Percentiles rank a stretch among this genome's conserved stretches.
phyloP scores from a whole-genome alignment of 139 green algal species.

The Chlamydomonas incerta region DNA sequence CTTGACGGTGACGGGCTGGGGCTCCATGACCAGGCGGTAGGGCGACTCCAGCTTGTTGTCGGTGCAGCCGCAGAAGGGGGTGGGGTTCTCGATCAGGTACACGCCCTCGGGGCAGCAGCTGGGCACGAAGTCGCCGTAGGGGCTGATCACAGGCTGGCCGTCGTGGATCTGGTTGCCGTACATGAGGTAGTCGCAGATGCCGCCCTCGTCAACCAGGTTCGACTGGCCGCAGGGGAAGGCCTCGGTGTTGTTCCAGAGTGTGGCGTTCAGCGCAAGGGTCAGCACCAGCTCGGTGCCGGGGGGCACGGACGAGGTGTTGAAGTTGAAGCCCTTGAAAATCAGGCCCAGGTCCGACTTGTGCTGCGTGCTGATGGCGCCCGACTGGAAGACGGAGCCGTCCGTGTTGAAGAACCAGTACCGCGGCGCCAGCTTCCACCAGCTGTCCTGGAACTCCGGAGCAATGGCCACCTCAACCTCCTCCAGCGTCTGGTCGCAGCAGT shows the following conservation, averaged over 20 bases:
- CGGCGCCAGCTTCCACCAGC: conserved; percentile 24
- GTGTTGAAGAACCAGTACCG: conserved; percentile 43
- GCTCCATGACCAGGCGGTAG: conserved; percentile 43
- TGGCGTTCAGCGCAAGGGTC: conserved; percentile 40
- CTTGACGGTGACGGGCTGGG: background rate
- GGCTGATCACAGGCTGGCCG: background rate
- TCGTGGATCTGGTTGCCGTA: conserved; percentile 42
- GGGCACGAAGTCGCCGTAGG: background rate
- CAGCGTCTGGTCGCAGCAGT: conserved; percentile 56
- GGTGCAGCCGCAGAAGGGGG: conserved; percentile 42
- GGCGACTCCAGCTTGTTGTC: conserved; percentile 57
- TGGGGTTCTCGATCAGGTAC: conserved; percentile 28
- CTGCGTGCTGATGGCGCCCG: conserved; percentile 36
- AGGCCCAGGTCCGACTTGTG: conserved; percentile 39
- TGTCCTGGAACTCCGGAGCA: background rate
- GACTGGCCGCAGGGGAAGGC: conserved; percentile 55
- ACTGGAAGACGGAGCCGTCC: conserved; percentile 35
- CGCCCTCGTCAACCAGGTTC: conserved; percentile 18
- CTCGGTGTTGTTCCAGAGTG: conserved; percentile 37
- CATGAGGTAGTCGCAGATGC: conserved; percentile 57
- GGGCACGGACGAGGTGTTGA: conserved; percentile 16
- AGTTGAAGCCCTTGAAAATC: conserved; percentile 31
- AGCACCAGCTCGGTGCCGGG: conserved; percentile 40
- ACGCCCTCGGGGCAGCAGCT: conserved; percentile 57
- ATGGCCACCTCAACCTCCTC: conserved; percentile 45